These are phyloP conservation scores for Staphylotrichum tortipilum DNA, from an alignment of 495 filamentous ascomycete species.

Conservation along the genomic window DNA sequence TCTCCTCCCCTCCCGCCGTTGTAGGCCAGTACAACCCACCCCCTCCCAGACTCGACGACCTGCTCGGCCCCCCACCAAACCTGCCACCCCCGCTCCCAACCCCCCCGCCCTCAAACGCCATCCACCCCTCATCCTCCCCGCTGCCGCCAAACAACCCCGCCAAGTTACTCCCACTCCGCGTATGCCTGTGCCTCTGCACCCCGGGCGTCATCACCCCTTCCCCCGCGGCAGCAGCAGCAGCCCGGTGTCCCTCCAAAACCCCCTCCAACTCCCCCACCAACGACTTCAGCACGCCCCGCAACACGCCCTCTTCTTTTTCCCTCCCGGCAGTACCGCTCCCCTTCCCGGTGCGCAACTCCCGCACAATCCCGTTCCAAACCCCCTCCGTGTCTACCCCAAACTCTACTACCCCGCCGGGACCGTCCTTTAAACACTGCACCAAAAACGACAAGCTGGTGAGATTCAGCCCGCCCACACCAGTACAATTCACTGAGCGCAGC, in stretches of 20 bases:
- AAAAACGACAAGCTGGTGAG: no score
- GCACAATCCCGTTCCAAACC: no score
- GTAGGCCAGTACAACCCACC: background rate
- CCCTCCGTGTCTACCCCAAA: no score
- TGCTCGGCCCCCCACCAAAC: background rate
- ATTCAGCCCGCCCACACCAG: no score
- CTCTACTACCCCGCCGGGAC: no score
- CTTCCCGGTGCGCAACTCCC: no score
- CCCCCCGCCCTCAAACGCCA: background rate
- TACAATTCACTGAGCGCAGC: slow-evolving; percentile 25
- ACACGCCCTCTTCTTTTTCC: background rate
- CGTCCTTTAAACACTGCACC: slow-evolving; percentile 22
- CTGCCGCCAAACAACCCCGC: background rate
- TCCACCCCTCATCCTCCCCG: slow-evolving; percentile 8
- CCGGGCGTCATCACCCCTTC: background rate
- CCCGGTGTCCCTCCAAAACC: background rate
- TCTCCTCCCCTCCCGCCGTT: background rate
- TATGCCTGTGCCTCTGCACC: background rate
- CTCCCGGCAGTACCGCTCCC: background rate
- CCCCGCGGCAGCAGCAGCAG: background rate
- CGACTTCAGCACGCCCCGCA: background rate
- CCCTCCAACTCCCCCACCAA: background rate
- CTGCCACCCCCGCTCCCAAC: background rate
- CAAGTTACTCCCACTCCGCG: background rate
- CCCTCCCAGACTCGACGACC: background rate